These are phyloP conservation scores for Vinca minor DNA, from an alignment of 257 asterid genomes.

Conservation along the genomic window DNA sequence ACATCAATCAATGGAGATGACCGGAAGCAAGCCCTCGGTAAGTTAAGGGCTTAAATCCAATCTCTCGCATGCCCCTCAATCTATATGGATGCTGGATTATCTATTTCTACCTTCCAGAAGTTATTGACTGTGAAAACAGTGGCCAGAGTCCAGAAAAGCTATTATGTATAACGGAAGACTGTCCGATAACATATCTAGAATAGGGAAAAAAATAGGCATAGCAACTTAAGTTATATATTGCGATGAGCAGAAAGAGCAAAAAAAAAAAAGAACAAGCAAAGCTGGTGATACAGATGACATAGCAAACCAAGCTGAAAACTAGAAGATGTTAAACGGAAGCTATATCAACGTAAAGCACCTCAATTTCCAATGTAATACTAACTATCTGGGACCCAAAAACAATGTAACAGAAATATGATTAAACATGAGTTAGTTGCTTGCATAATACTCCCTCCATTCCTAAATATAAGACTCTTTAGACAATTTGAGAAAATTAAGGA, in stretches of 20 bases:
- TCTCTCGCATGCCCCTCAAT: neutral
- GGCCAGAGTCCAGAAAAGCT: neutral
- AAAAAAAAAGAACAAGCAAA: neutral
- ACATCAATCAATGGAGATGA: neutral
- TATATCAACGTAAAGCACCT: neutral
- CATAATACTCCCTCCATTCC: too few relatives aligned
- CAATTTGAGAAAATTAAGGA: too few relatives aligned
- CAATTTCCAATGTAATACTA: neutral
- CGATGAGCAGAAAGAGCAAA: neutral
- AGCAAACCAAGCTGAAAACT: neutral
- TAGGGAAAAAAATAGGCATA: neutral
- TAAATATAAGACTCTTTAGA: too few relatives aligned
- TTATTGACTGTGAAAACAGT: neutral
- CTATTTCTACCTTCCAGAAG: neutral
- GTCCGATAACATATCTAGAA: neutral
- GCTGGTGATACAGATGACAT: neutral
- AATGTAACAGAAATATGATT: neutral
- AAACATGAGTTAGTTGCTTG: neutral
- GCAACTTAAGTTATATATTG: neutral
- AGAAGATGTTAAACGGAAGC: neutral
- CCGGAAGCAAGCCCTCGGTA: neutral
- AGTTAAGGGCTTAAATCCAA: neutral
- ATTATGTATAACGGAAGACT: neutral
- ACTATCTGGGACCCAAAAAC: neutral
- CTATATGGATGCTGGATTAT: neutral